phyloP scores from a whole-genome alignment of 768 basidiomycete species.

The Pseudohyphozyma bogoriensis region DNA sequence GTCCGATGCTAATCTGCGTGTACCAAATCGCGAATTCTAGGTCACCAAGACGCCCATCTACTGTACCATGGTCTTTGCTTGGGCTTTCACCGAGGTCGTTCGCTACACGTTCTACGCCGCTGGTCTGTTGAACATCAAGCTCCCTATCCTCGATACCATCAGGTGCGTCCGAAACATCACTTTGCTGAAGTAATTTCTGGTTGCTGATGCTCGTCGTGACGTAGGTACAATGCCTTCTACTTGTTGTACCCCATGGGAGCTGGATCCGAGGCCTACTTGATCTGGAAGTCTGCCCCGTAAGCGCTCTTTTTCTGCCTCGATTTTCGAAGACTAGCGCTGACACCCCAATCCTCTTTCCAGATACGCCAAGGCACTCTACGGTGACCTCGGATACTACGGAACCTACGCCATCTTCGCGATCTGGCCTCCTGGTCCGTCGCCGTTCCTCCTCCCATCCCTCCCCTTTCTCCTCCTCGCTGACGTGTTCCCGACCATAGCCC shows the following conservation, averaged over 20 bases:
- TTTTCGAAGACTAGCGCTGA: constrained; percentile 6
- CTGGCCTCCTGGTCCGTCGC: constrained; percentile 76
- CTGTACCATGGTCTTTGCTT: constrained; percentile 82
- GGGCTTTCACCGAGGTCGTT: constrained; percentile 83
- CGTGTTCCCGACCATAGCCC: too few relatives aligned
- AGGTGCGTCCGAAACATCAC: constrained; percentile 35
- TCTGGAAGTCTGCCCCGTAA: constrained; percentile 60
- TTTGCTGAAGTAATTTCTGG: too few relatives aligned
- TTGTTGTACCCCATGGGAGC: constrained; percentile 90
- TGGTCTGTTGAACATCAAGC: constrained; percentile 51
- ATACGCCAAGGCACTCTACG: constrained; percentile 22
- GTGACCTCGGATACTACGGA: constrained; percentile 21
- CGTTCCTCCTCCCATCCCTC: constrained; percentile 27
- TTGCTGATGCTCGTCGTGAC: constrained; percentile 37
- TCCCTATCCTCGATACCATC: constrained; percentile 38
- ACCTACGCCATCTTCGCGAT: constrained; percentile 50
- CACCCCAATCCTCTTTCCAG: constrained; percentile 13
- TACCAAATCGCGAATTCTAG: constrained; percentile 20
- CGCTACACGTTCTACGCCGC: constrained; percentile 81
- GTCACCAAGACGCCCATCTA: constrained; percentile 65
- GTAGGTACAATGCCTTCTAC: constrained; percentile 86
- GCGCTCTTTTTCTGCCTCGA: constrained; percentile 23
- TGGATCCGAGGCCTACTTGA: constrained; percentile 75
- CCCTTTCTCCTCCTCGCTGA: constrained; percentile 55
- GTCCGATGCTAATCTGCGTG: background rate